Evolutionary conservation across 2,329 filamentous ascomycete genomes (phyloP).

Genomic region (Apiospora saccharicola): DNA sequence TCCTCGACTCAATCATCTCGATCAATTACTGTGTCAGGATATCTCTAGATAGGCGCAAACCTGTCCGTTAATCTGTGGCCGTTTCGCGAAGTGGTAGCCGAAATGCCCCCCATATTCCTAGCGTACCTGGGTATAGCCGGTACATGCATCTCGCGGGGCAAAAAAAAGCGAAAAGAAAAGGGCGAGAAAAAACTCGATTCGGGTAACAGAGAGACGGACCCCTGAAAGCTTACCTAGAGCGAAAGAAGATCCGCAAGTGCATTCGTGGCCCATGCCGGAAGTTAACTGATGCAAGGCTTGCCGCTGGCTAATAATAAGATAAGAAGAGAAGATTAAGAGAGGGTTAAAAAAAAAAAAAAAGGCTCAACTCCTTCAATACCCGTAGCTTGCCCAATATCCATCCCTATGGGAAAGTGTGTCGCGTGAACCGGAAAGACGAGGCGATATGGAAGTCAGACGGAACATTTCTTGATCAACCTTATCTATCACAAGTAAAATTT

Average conservation of each 20-base stretch:
- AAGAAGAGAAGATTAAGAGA: background rate
- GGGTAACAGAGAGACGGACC: conserved; percentile 17
- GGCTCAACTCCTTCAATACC: conserved; percentile 5
- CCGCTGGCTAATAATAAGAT: background rate
- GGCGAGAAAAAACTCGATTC: conserved; percentile 13
- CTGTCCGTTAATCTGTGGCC: background rate
- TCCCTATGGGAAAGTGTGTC: conserved; percentile 4
- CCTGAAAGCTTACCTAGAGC: conserved; percentile 12
- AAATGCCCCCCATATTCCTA: background rate
- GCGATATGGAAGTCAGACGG: conserved; percentile 1
- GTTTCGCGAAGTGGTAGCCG: conserved; percentile 10
- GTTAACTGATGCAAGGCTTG: conserved; percentile 21
- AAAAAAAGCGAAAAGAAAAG: background rate
- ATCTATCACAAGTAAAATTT: conserved; percentile 21
- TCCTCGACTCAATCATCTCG: conserved; percentile 14
- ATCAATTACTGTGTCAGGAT: conserved; percentile 18
- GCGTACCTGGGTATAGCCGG: conserved; percentile 1
- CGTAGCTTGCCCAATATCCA: background rate
- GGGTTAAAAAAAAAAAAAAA: background rate
- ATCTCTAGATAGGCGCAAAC: conserved; percentile 4
- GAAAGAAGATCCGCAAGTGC: conserved; percentile 19
- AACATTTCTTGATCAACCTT: conserved; percentile 12
- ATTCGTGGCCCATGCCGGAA: conserved; percentile 17
- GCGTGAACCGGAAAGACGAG: background rate
- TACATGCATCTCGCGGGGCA: background rate